Percentiles rank a stretch among this genome's conserved stretches.
Conservation (phyloP, 345 rosid species). For the Ceriops decandra region DNA sequence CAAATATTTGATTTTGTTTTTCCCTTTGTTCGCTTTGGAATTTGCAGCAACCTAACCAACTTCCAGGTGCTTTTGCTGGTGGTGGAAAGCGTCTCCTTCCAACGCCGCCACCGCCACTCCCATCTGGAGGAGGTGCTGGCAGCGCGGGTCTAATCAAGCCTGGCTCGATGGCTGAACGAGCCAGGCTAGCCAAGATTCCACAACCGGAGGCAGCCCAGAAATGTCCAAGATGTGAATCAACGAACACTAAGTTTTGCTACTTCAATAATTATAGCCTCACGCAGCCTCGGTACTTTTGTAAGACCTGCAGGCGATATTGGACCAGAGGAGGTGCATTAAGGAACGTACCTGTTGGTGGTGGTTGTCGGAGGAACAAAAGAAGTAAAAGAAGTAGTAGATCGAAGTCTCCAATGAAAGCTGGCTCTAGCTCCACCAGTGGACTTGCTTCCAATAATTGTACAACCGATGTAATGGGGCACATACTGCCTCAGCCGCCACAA, state of each 20-base stretch:
- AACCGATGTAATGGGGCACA: conserved; percentile 26
- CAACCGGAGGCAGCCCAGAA: conserved; percentile 54
- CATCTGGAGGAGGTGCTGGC: conserved; percentile 17
- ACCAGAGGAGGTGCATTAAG: conserved; percentile 73
- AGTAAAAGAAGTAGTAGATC: conserved; percentile 55
- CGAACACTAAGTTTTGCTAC: conserved; percentile 74
- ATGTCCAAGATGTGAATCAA: conserved; percentile 68
- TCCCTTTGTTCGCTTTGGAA: conserved; percentile 7
- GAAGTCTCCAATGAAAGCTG: conserved; percentile 37
- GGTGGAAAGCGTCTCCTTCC: conserved; percentile 27
- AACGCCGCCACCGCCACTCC: conserved; percentile 29
- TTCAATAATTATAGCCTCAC: conserved; percentile 72
- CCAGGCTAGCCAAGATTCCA: conserved; percentile 49
- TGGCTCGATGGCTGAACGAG: conserved; percentile 53
- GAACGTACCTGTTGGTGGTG: conserved; percentile 73
- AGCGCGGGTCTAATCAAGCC: conserved; percentile 32
- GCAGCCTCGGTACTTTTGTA: conserved; percentile 81
- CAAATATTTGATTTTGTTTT: conserved; percentile 18
- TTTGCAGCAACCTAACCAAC: conserved; percentile 40
- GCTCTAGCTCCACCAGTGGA: conserved; percentile 26
- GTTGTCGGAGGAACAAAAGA: conserved; percentile 55
- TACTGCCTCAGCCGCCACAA: conserved; percentile 24
- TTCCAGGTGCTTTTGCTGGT: conserved; percentile 17
- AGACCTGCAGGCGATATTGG: conserved; percentile 73
- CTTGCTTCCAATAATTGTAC: conserved; percentile 32